Conservation (phyloP, 192 early-diverging fungal species). For the Glomus cerebriforme region DNA sequence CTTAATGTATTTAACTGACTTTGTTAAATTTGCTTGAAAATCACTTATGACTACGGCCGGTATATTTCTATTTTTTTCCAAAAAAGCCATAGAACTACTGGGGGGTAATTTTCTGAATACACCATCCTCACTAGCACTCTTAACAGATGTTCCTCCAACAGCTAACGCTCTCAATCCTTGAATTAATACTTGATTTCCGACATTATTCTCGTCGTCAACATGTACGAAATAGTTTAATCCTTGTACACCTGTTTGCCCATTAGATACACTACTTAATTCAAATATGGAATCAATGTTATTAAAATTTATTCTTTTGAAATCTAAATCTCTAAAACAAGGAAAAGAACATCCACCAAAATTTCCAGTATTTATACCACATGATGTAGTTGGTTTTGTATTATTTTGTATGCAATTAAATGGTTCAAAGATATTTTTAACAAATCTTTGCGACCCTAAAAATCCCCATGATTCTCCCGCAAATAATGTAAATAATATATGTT, state of each 20-base stretch:
- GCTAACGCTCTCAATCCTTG: constrained; percentile 16
- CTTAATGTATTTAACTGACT: constrained; percentile 38
- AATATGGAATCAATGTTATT: constrained; percentile 69
- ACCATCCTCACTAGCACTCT: constrained; percentile 49
- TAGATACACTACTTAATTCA: constrained; percentile 65
- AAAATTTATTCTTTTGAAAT: constrained; percentile 69
- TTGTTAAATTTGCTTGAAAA: constrained; percentile 57
- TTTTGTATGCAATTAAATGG: constrained; percentile 58
- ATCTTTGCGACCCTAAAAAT: constrained; percentile 79
- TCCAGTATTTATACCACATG: constrained; percentile 36
- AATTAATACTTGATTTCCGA: not conserved
- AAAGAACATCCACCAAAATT: constrained; percentile 49
- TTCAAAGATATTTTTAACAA: constrained; percentile 69
- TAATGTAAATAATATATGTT: constrained; percentile 75
- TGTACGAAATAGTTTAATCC: constrained; percentile 44
- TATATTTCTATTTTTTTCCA: constrained; percentile 59
- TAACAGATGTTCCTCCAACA: constrained; percentile 29
- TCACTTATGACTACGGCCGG: constrained; percentile 66
- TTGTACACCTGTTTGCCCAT: constrained; percentile 24
- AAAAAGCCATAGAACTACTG: constrained; percentile 69
- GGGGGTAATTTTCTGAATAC: constrained; percentile 63
- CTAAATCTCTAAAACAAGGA: constrained; percentile 64
- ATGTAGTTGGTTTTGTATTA: constrained; percentile 20
- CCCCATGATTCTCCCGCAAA: constrained; percentile 77
- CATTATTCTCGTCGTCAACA: constrained; percentile 46